Conservation (phyloP, 352 stramenopile species). For the Pythium periplocum region DNA sequence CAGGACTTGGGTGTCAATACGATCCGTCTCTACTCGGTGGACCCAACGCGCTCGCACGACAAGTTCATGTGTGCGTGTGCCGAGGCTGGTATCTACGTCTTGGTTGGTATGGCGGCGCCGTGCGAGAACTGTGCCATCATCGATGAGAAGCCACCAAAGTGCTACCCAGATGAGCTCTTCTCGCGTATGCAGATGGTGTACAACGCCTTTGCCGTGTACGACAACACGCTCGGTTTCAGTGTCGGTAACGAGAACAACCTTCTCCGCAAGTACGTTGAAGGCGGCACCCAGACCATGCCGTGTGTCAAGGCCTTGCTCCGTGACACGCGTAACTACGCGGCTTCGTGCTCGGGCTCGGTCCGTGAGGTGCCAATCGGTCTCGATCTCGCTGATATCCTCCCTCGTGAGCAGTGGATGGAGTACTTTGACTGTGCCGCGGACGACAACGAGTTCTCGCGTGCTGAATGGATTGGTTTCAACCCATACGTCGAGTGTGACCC, state of each 20-base stretch:
- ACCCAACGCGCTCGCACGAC: conserved; percentile 56
- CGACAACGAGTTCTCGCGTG: conserved; percentile 34
- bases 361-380: conserved; percentile 43
- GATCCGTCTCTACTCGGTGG: conserved; percentile 62
- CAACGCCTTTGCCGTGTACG: conserved; percentile 53
- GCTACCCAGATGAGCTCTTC: conserved; percentile 42
- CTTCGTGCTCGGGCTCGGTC: conserved; percentile 23
- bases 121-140: conserved; percentile 34
- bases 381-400: conserved; percentile 41
- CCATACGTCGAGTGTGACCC: conserved; percentile 53
- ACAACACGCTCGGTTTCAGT: conserved; percentile 50
- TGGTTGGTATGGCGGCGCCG: conserved; percentile 39
- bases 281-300: conserved; percentile 26
- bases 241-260: conserved; percentile 55
- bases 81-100: conserved; percentile 44
- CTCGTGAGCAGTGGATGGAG: conserved; percentile 27
- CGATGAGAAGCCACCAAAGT: conserved; percentile 28
- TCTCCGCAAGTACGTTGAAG: conserved; percentile 22
- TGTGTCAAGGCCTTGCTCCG: conserved; percentile 49
- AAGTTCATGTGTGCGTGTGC: conserved; percentile 71
- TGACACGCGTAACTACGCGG: conserved; percentile 36
- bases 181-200: conserved; percentile 36
- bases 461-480: conserved; percentile 52
- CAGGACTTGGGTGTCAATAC: conserved; percentile 65
- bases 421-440: conserved; percentile 45